Evolutionary conservation across 169 alveolate species (phyloP), one percentile per base, ranked within the genome.

Genomic region (Perkinsus marinus): DNA sequence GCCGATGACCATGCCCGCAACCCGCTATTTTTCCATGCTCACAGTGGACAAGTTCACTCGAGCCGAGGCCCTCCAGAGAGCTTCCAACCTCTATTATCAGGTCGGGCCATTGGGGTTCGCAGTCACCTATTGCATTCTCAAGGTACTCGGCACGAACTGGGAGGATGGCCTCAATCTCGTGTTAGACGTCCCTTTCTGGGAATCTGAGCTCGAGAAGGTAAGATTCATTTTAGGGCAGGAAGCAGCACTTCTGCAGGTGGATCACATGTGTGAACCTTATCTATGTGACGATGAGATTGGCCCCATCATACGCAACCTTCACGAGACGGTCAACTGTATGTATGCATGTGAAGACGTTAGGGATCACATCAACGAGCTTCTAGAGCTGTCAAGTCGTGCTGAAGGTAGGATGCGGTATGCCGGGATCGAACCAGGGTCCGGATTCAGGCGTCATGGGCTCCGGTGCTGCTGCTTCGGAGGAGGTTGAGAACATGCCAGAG

Each of bases 121-220:
- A n/a, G n/a, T n/a, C n/a, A n/a, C n/a, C n/a, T n/a, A n/a, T n/a
- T n/a, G n/a, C n/a, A n/a, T n/a, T n/a, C 5, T 30, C 34, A 19
- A 90, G 91, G 69, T 90, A 6, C 91, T 90, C 69, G 91, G 91
- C 39, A 90, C 91, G 26, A 90, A 90, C 69, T 90, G 91, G 91
- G 91, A 57, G n/a, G 91, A 90, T 36, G 43, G 57, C 68, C 69
- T 90, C 43, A 57, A 90, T 30, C 68, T 90, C n/a, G 91, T 90
- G 3, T 36, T 13, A 39, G 79, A 57, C 79, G 79, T 57, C 79
- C 79, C 79, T 22, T 43, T 41, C 39, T 39, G 43, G 39, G 43
- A 30, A 26, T 89, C 91, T 38, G 39, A 90, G 69, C 79, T 90
- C 38, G 69, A 90, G 41, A 90, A 90, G 69, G 91, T 57, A 16